Evolutionary conservation across 1,284 basidiomycete species (phyloP).

Genomic region (Fomitopsis schrenkii): DNA sequence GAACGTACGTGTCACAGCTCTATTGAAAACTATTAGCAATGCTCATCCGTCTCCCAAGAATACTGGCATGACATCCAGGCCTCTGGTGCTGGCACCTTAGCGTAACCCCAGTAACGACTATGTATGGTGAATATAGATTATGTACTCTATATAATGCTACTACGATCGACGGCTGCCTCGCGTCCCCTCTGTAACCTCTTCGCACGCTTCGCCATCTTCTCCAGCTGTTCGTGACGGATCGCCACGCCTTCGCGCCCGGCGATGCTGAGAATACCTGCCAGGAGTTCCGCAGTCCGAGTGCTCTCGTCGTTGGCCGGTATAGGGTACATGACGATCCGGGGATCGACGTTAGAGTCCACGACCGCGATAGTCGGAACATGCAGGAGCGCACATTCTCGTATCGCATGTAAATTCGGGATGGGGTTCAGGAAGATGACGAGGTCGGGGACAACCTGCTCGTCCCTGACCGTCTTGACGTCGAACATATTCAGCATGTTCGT

Average conservation of each 20-base stretch:
- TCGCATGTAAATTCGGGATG: slow-evolving; percentile 75
- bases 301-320: slow-evolving; percentile 98
- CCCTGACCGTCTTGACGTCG: slow-evolving; percentile 53
- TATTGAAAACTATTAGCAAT: neutral
- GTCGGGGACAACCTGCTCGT: slow-evolving; percentile 74
- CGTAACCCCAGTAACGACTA: slow-evolving; percentile 14
- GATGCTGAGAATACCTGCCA: slow-evolving; percentile 87
- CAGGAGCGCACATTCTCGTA: slow-evolving; percentile 81
- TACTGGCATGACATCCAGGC: slow-evolving; percentile 67
- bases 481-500: slow-evolving; percentile 88
- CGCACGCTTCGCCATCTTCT: slow-evolving; percentile 10
- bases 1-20: slow-evolving; percentile 55
- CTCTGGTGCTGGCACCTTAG: slow-evolving; percentile 24
- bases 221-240: slow-evolving; percentile 25
- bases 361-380: slow-evolving; percentile 89
- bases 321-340: slow-evolving; percentile 95
- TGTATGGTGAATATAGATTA: slow-evolving; percentile 15
- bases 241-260: slow-evolving; percentile 84
- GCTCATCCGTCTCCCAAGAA: slow-evolving; percentile 34
- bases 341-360: slow-evolving; percentile 94
- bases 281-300: slow-evolving; percentile 84
- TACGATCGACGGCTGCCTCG: slow-evolving; percentile 1
- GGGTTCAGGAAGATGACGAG: slow-evolving; percentile 90
- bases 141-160: slow-evolving; percentile 10
- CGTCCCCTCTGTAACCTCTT: slow-evolving; percentile 8